These are phyloP conservation scores for Tuber melanosporum DNA, from an alignment of 495 filamentous ascomycete genomes.

Conservation along the genomic window DNA sequence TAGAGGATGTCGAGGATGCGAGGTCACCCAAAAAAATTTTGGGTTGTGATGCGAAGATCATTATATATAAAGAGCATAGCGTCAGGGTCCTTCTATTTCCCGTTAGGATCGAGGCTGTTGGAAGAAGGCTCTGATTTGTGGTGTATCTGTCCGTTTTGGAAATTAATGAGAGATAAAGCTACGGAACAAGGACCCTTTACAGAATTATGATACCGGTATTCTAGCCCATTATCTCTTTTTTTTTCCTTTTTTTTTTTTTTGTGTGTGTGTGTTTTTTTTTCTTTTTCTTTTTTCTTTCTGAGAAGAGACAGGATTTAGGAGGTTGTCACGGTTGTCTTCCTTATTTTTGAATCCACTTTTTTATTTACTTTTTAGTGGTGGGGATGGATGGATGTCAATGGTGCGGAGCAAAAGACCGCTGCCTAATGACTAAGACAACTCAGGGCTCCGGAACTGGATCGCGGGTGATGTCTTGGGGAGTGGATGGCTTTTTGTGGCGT, in stretches of 20 bases:
- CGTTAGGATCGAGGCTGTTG: slow-evolving; percentile 1
- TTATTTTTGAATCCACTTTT: not conserved
- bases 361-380: slow-evolving; percentile 3
- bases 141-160: not conserved
- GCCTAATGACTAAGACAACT: not conserved
- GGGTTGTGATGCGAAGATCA: not conserved
- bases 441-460: not conserved
- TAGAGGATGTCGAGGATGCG: not conserved
- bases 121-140: not conserved
- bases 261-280: not conserved
- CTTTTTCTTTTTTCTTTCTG: not conserved
- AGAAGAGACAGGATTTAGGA: not conserved
- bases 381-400: not conserved
- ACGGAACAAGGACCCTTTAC: slow-evolving; percentile 1
- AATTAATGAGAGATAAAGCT: not conserved
- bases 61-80: not conserved
- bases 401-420: not conserved
- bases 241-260: not conserved
- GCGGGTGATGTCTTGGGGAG: not conserved
- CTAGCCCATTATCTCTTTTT: not conserved
- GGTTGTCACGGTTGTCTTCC: not conserved
- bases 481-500: not conserved
- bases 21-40: not conserved
- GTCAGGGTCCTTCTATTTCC: slow-evolving; percentile 2
- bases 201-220: not conserved